Conservation (phyloP, 2,329 filamentous ascomycete species). For the Penicillium sp. region DNA sequence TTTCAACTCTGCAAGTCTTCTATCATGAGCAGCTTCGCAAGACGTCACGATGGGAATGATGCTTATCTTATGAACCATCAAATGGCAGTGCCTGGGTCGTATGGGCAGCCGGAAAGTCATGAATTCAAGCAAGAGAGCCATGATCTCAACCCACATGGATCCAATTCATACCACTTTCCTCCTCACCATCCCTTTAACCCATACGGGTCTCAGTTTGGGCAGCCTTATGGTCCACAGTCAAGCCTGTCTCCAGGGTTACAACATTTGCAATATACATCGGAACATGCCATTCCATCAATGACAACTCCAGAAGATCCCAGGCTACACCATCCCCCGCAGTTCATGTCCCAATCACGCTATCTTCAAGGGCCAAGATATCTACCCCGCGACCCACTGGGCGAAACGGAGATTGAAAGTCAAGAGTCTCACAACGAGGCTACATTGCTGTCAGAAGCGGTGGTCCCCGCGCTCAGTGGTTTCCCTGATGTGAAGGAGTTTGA, state of each 20-base stretch:
- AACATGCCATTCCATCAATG: conserved; percentile 33
- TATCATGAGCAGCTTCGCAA: conserved; percentile 42
- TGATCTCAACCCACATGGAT: conserved; percentile 32
- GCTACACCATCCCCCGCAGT: conserved; percentile 37
- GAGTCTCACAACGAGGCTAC: conserved; percentile 45
- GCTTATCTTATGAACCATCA: conserved; percentile 37
- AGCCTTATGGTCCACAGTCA: conserved; percentile 37
- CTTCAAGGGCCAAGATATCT: conserved; percentile 35
- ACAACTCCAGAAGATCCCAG: conserved; percentile 35
- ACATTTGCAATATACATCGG: conserved; percentile 34
- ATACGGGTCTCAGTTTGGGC: conserved; percentile 39
- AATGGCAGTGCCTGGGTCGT: conserved; percentile 32
- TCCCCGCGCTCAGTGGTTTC: conserved; percentile 46
- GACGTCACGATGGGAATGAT: conserved; percentile 40
- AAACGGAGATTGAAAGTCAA: conserved; percentile 46
- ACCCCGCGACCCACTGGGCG: conserved; percentile 36
- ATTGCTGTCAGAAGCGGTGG: conserved; percentile 46
- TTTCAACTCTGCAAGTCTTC: conserved; percentile 6
- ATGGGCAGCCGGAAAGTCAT: conserved; percentile 32
- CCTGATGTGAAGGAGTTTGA: conserved; percentile 49
- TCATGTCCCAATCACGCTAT: conserved; percentile 34
- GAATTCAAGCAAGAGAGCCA: conserved; percentile 34
- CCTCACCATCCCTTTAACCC: conserved; percentile 38
- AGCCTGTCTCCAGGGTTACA: conserved; percentile 32
- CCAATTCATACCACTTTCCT: conserved; percentile 33